Percentiles rank a stretch among this genome's conserved stretches.
Evolutionary conservation across 257 asterid genomes (phyloP).

Genomic region (Linaria vulgaris): DNA sequence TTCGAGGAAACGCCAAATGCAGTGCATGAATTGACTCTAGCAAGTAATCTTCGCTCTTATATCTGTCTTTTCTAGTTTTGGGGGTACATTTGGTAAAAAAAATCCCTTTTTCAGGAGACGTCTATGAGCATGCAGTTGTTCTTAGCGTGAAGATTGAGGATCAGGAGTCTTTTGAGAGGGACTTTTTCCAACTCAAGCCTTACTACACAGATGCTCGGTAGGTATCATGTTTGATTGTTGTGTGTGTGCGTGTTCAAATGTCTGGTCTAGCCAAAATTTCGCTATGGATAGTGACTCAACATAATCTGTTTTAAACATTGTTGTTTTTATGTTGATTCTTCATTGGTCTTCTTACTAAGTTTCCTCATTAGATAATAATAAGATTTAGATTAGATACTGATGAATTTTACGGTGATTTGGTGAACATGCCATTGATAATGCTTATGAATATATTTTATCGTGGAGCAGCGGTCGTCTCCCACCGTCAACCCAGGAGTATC

Average conservation of each 20-base stretch:
- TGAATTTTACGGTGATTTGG: background rate
- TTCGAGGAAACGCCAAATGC: constrained; percentile 54
- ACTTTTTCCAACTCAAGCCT: constrained; percentile 90
- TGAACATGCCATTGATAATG: constrained; percentile 12
- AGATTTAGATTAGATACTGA: no score
- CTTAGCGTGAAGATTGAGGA: constrained; percentile 86
- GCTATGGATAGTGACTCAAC: background rate
- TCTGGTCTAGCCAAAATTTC: background rate
- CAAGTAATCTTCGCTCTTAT: constrained; percentile 38
- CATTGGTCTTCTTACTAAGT: background rate
- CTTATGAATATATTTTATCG: constrained; percentile 21
- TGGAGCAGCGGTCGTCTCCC: constrained; percentile 70
- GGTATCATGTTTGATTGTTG: constrained; percentile 17
- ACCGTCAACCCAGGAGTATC: constrained; percentile 84
- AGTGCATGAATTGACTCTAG: constrained; percentile 48
- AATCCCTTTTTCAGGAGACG: constrained; percentile 66
- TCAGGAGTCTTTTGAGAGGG: constrained; percentile 93
- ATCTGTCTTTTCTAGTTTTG: background rate
- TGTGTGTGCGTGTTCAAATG: background rate
- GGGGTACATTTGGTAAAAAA: background rate
- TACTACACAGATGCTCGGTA: constrained; percentile 93
- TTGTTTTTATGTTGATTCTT: background rate
- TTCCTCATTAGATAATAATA: background rate
- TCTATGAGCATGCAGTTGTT: constrained; percentile 90
- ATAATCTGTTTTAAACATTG: background rate